A percentile compares a stretch with the other conserved stretches of the same genome.
These are phyloP conservation scores for Cryptococcus sp. DNA, from an alignment of 1,284 basidiomycete genomes.

Conservation along the genomic window DNA sequence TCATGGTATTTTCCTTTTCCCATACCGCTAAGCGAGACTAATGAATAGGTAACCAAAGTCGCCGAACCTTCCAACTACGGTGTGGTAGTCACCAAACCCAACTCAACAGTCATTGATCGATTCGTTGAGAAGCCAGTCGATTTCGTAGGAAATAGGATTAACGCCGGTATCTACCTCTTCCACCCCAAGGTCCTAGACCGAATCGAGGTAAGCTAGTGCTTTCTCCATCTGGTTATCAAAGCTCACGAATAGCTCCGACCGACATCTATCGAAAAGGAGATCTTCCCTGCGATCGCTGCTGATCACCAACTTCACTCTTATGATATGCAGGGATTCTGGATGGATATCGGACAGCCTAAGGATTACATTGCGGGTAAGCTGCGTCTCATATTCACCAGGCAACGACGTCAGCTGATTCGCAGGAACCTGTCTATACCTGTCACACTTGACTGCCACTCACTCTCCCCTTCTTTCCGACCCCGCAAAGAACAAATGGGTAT, in stretches of 20 bases:
- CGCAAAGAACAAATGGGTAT: conserved; percentile 51
- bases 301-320: conserved; percentile 54
- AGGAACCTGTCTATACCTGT: conserved; percentile 55
- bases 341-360: conserved; percentile 56
- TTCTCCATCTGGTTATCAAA: not conserved
- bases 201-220: conserved; percentile 47
- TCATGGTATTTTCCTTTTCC: conserved; percentile 45
- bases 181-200: conserved; percentile 53
- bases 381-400: conserved; percentile 12
- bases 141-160: conserved; percentile 56
- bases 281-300: conserved; percentile 53
- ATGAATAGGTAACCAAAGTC: conserved; percentile 50
- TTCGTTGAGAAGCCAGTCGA: conserved; percentile 57
- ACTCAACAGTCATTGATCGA: conserved; percentile 52
- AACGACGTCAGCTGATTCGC: conserved; percentile 4
- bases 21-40: not conserved
- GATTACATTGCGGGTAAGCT: conserved; percentile 48
- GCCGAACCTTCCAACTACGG: conserved; percentile 55
- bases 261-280: conserved; percentile 55
- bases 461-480: conserved; percentile 50
- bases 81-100: conserved; percentile 53
- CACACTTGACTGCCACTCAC: conserved; percentile 50
- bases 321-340: conserved; percentile 55
- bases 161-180: conserved; percentile 58
- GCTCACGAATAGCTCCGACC: conserved; percentile 46